Evolutionary conservation across 2,329 filamentous ascomycete genomes (phyloP), one percentile per base, ranked within the genome.

Genomic region (Alternaria solani): DNA sequence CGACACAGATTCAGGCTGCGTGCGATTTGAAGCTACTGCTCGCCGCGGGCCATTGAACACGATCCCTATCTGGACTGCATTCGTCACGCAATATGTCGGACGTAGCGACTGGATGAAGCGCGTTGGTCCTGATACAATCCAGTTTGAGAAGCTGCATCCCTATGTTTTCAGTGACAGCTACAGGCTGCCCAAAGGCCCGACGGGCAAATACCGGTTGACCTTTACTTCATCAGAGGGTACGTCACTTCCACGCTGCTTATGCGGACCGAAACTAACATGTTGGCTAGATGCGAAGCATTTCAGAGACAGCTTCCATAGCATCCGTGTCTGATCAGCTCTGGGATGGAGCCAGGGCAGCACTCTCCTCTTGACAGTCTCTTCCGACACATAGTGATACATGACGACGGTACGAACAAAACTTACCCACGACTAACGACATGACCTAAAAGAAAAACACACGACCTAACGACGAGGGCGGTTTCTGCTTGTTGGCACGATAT

Each of bases 41-140:
- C 79, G 82, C 28, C 78, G 82, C 26, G 86, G 87, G 1, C 80
- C 81, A 1, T 80, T 84, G 75, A 82, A 83, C 64, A 79, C 81
- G 20, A 83, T 85, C 2, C 87, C 87, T 0, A 84, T 89, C 56
- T 89, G 87, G 87, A 89, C 86, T 5, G 76, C 76, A 3, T 78
- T 78, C 43, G 75, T 78, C 18, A 76, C 75, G 1, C 75, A 81
- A 25, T 81, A 83, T 55, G 74, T 86, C 34, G 75, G 76, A 28
- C 77, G 80, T 52, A 79, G 74, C 5, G 77, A 75, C 34, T 88
- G 86, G 85, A 79, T 85, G 59, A 80, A 79, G 41, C 75, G 73
- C 11, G 66, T 80, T 1, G 78, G 78, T 2, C 51, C 79, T 1
- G 81, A 78, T 39, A 80, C 81, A 1, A 74, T 87, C 2, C 73